phyloP scores from a whole-genome alignment of 2,329 filamentous ascomycete genomes.

The Monilinia laxa region DNA sequence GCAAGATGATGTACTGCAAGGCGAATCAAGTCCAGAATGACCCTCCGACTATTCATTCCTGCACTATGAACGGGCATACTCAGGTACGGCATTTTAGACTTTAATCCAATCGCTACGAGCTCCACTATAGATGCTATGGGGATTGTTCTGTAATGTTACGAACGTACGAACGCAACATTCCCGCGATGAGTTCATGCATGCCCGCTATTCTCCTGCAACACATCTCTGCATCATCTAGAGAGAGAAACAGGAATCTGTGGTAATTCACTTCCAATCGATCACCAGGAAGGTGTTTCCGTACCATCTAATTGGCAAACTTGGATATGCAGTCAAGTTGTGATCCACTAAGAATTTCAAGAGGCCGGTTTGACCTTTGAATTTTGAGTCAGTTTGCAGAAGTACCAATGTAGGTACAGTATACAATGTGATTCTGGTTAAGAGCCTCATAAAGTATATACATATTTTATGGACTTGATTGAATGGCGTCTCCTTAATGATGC shows the following conservation, averaged over 20 bases:
- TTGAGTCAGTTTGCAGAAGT: not conserved
- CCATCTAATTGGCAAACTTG: not conserved
- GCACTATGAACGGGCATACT: not conserved
- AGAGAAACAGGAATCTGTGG: not conserved
- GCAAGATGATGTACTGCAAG: not conserved
- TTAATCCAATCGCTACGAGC: not conserved
- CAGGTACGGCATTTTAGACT: not conserved
- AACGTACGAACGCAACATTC: not conserved
- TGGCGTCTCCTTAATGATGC: not conserved
- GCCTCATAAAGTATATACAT: not conserved
- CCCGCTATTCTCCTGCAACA: conserved; percentile 1
- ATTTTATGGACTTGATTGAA: not conserved
- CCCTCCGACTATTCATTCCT: not conserved
- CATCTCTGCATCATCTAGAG: not conserved
- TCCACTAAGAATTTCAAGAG: not conserved
- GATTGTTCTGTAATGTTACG: not conserved
- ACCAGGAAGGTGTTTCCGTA: not conserved
- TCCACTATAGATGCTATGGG: conserved; percentile 7
- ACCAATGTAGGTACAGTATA: not conserved
- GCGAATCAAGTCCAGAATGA: not conserved
- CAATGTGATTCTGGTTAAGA: not conserved
- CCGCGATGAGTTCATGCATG: conserved; percentile 16
- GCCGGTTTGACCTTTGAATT: not conserved
- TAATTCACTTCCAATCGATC: not conserved
- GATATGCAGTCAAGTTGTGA: not conserved